phyloP scores from a whole-genome alignment of 257 asterid genomes.

The Salvia splendens region DNA sequence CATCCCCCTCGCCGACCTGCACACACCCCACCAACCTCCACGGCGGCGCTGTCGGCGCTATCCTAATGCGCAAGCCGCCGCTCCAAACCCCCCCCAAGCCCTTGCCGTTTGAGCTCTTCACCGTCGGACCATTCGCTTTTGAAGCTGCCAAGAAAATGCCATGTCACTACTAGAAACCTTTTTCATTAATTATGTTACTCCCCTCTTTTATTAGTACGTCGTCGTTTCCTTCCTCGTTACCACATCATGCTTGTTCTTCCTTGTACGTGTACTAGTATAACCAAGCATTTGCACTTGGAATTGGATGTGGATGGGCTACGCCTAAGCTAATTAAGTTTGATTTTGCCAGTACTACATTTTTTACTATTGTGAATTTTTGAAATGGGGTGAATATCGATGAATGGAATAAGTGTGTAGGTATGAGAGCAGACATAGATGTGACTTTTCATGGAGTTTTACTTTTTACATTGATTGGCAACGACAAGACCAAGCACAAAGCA shows the following conservation, averaged over 20 bases:
- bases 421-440: conserved; percentile 33
- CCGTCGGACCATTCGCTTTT: conserved; percentile 73
- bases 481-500: too few species aligned
- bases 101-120: conserved; percentile 42
- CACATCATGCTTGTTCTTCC: neutral
- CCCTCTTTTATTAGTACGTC: too few species aligned
- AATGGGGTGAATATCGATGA: neutral
- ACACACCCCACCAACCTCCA: conserved; percentile 53
- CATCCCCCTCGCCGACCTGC: conserved; percentile 54
- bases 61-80: conserved; percentile 24
- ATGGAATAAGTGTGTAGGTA: conserved; percentile 22
- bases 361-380: too few species aligned
- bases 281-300: conserved; percentile 25
- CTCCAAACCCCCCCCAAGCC: conserved; percentile 3
- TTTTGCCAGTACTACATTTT: neutral
- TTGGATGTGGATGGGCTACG: too few species aligned
- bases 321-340: conserved; percentile 22
- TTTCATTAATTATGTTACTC: too few species aligned
- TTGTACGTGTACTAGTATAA: neutral
- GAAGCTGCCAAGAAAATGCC: conserved; percentile 52
- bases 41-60: conserved; percentile 58
- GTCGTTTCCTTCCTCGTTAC: conserved; percentile 6
- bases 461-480: too few species aligned
- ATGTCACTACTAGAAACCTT: conserved; percentile 37
- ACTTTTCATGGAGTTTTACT: too few species aligned